phyloP scores from a whole-genome alignment of 495 filamentous ascomycete genomes.

The Tuber melanosporum region DNA sequence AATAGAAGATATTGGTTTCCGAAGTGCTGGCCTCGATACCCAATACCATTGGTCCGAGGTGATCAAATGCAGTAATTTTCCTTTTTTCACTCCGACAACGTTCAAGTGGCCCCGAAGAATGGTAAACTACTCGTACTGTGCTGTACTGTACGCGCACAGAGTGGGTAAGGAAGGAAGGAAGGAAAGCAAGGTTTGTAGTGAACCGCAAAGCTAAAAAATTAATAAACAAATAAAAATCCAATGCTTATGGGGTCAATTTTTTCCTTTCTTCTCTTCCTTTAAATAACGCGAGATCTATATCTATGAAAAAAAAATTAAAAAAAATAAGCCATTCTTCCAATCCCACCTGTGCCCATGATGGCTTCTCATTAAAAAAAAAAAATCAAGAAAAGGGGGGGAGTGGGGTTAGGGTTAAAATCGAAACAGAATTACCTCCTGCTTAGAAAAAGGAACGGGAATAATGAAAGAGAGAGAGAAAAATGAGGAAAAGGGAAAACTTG shows the following conservation, averaged over 20 bases:
- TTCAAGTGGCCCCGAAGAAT: neutral
- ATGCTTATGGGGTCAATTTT: neutral
- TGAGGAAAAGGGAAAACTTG: neutral
- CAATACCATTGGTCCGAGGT: neutral
- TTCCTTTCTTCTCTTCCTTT: neutral
- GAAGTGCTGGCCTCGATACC: neutral
- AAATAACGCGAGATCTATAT: neutral
- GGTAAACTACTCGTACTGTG: neutral
- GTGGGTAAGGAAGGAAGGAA: no score
- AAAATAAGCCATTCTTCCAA: no score
- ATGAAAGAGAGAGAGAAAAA: neutral
- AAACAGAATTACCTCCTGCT: neutral
- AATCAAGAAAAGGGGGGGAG: neutral
- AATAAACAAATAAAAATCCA: no score
- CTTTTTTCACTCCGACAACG: neutral
- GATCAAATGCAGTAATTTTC: neutral
- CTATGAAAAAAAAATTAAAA: neutral
- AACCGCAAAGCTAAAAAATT: neutral
- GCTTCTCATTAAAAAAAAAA: neutral
- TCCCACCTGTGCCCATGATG: no score
- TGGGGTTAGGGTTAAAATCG: neutral
- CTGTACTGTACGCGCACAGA: no score
- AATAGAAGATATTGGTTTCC: neutral
- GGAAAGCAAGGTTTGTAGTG: neutral
- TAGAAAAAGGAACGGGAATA: neutral